Conservation (phyloP, 768 basidiomycete species). For the Cantharellus cinnabarinus region DNA sequence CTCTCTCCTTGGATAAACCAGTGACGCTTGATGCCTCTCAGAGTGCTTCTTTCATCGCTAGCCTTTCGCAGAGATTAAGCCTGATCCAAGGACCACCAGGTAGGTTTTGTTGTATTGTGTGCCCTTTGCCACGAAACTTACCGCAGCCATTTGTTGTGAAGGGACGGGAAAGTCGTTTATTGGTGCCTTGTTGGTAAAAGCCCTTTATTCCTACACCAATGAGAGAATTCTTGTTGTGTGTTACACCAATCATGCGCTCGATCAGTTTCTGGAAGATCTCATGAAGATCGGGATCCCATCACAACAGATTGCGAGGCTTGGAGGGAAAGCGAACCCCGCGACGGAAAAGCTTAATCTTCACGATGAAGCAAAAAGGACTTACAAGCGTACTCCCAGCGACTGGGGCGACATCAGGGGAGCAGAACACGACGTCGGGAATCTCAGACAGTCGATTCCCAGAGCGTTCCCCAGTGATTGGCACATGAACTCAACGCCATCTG, state of each 20-base stretch:
- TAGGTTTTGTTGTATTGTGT: conserved; percentile 14
- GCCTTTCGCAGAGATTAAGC: conserved; percentile 35
- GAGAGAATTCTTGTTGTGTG: conserved; percentile 46
- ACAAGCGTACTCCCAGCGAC: too few relatives aligned
- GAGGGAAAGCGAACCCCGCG: conserved; percentile 30
- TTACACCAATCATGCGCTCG: conserved; percentile 57
- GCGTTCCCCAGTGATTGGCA: too few relatives aligned
- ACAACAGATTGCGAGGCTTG: conserved; percentile 32
- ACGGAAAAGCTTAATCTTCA: conserved; percentile 22
- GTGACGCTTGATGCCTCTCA: conserved; percentile 36
- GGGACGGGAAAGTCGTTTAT: conserved; percentile 63
- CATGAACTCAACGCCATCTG: too few relatives aligned
- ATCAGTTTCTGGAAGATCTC: conserved; percentile 46
- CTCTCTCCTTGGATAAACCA: conserved; percentile 20
- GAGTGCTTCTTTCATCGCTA: conserved; percentile 24
- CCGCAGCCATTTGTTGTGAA: conserved; percentile 13
- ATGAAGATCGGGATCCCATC: conserved; percentile 36
- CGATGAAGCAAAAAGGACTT: too few relatives aligned
- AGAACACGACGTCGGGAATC: too few relatives aligned
- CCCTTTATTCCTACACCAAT: conserved; percentile 27
- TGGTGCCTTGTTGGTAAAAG: conserved; percentile 43
- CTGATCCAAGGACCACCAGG: conserved; percentile 57
- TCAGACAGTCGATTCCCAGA: too few relatives aligned
- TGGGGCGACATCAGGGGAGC: too few relatives aligned
- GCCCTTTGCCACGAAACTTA: background rate